Percentiles rank a stretch among this genome's conserved stretches.
phyloP scores from a whole-genome alignment of 2,329 filamentous ascomycete species.

The Aspergillus sp. region DNA sequence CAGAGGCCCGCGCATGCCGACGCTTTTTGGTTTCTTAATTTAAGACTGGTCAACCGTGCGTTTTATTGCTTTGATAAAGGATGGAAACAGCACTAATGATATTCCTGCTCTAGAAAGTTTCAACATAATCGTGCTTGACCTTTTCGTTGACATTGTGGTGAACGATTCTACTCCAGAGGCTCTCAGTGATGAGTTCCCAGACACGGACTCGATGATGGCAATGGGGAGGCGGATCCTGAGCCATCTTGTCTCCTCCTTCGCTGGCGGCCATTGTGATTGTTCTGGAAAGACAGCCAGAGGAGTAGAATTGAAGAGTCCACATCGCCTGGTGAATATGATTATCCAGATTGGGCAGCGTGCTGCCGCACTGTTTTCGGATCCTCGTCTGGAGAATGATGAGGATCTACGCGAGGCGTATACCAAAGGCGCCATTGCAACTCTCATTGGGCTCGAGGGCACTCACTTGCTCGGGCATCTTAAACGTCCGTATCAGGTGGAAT shows the following conservation, averaged over 20 bases:
- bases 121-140: background rate
- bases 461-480: too few species aligned
- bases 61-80: background rate
- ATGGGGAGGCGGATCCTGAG: background rate
- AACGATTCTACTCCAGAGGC: background rate
- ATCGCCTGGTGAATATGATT: background rate
- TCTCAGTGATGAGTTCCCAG: background rate
- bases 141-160: too few species aligned
- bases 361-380: background rate
- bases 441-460: background rate
- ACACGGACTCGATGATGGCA: background rate
- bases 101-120: background rate
- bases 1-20: background rate
- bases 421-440: background rate
- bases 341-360: background rate
- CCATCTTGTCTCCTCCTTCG: background rate
- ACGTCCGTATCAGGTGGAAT: too few species aligned
- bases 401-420: background rate
- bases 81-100: background rate
- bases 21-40: background rate
- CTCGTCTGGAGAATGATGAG: background rate
- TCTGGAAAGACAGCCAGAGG: too few species aligned
- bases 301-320: background rate
- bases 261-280: background rate
- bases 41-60: background rate